phyloP scores from a whole-genome alignment of 257 asterid genomes.

The Salvia hispanica region DNA sequence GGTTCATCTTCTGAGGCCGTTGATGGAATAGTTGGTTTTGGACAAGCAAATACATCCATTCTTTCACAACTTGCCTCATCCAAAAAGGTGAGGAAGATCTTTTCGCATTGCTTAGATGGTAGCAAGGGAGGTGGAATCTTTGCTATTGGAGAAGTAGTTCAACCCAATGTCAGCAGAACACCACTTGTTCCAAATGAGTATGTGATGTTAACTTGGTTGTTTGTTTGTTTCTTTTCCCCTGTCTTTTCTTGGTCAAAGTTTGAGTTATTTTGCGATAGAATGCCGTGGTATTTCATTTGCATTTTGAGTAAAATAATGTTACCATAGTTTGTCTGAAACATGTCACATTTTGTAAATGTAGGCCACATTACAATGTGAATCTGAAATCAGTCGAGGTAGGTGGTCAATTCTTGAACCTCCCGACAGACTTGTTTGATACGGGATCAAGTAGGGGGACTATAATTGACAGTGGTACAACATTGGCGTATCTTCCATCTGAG shows the following conservation, averaged over 20 bases:
- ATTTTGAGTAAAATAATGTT: not conserved
- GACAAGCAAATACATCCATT: slow-evolving; percentile 91
- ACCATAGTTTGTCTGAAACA: not conserved
- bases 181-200: slow-evolving; percentile 79
- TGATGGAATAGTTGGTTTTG: slow-evolving; percentile 96
- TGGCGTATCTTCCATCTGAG: slow-evolving; percentile 84
- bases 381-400: slow-evolving; percentile 80
- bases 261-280: not conserved
- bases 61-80: slow-evolving; percentile 89
- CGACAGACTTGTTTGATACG: slow-evolving; percentile 48
- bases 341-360: slow-evolving; percentile 32
- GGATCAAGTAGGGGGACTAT: slow-evolving; percentile 60
- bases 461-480: slow-evolving; percentile 91
- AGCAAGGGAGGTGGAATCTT: slow-evolving; percentile 90
- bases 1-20: slow-evolving; percentile 75
- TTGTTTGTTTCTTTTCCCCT: not conserved
- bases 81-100: slow-evolving; percentile 71
- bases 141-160: slow-evolving; percentile 88
- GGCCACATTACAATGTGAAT: slow-evolving; percentile 79
- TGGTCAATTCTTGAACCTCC: slow-evolving; percentile 61
- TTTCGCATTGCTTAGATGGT: slow-evolving; percentile 96
- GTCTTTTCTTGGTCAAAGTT: slow-evolving; percentile 2
- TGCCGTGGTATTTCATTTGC: not conserved
- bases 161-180: slow-evolving; percentile 77
- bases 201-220: slow-evolving; percentile 33